phyloP scores from a whole-genome alignment of 2,329 filamentous ascomycete species.

The Botrytis tulipae region DNA sequence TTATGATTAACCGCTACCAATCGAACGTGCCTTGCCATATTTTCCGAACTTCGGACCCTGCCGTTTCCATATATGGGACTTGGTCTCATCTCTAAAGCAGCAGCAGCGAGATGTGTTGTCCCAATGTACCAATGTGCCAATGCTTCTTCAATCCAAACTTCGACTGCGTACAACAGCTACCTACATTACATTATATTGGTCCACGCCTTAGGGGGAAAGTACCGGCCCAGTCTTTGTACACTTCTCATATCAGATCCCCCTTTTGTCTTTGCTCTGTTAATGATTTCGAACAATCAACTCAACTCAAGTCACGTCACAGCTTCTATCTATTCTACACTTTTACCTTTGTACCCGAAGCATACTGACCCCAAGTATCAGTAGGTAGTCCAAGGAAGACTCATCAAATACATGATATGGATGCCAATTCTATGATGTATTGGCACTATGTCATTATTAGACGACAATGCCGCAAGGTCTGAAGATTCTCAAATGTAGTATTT shows the following conservation, averaged over 20 bases:
- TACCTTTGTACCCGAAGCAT: neutral
- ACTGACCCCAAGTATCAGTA: neutral
- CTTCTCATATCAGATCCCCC: neutral
- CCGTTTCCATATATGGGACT: neutral
- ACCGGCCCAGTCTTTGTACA: neutral
- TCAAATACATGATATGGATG: neutral
- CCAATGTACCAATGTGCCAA: neutral
- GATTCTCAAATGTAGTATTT: no score
- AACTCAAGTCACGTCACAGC: neutral
- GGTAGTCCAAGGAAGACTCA: neutral
- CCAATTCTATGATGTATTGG: no score
- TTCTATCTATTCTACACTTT: neutral
- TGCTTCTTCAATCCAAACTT: neutral
- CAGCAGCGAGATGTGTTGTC: neutral
- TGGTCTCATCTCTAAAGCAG: neutral
- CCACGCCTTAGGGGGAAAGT: neutral
- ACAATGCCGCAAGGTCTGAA: no score
- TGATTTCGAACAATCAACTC: neutral
- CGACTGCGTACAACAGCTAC: neutral
- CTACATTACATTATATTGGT: neutral
- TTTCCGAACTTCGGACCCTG: slow-evolving; percentile 2
- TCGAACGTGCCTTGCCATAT: neutral
- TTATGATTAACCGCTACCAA: neutral
- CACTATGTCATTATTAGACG: neutral
- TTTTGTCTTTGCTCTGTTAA: neutral